Evolutionary conservation across 805 yeast genomes (phyloP), one percentile per base, ranked within the genome.

Genomic region (Peterozyma toletana): DNA sequence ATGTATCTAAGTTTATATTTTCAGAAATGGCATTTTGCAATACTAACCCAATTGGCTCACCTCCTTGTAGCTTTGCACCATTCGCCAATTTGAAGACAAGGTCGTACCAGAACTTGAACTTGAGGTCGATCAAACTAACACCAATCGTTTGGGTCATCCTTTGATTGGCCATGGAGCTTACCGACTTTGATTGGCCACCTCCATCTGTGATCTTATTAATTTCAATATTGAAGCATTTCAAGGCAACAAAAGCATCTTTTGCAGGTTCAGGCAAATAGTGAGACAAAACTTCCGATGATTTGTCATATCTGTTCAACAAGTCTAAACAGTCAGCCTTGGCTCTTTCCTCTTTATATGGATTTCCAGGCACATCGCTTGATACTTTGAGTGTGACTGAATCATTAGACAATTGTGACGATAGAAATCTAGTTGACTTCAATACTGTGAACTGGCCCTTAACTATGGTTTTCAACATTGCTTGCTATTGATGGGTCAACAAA

Each of bases 91-190:
- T 69, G 34, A 70, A 67, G 6, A 86, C 46, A 46, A 75, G 67
- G 41, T 83, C 84, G 48, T 78, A 70, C 95, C 95, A 87, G 58
- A 83, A 84, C 51, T 80, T 78, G 57, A 84, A 77, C 53, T 84
- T 79, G 55, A 85, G 45, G 59, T 71, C 73, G 39, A 33, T 73
- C 68, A 57, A 69, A 33, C 38, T 68, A 46, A 36, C 51, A 39
- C 49, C 64, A 45, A 53, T 51, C 3, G 44, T 55, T 46, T 47
- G 61, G 56, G 39, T 50, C 38, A 45, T 64, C 2, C 73, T 71
- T 34, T 52, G 55, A 11, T 64, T 58, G 10, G 66, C 55, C 1
- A 49, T 48, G 1, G 64, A 53, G 5, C 53, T 50, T 21, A 21
- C 7, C 3, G 48, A 18, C 38, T 51, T 54, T 30, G 45, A 48